phyloP scores from a whole-genome alignment of 2,329 filamentous ascomycete genomes.

The Lasiodiplodia sp. region DNA sequence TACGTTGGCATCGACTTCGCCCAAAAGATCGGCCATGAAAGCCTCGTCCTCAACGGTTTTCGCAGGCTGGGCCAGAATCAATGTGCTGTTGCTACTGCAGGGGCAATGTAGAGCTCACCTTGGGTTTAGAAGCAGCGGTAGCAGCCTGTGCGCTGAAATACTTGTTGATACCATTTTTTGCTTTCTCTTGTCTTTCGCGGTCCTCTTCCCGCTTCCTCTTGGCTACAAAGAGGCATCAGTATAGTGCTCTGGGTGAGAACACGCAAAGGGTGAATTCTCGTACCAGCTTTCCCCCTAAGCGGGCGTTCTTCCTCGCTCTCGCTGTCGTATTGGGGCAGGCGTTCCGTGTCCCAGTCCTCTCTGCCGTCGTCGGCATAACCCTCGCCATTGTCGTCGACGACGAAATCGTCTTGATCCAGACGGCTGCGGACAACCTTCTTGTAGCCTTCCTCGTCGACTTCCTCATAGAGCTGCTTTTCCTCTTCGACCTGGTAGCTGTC shows the following conservation, averaged over 20 bases:
- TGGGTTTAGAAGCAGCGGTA: conserved; percentile 73
- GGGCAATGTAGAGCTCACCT: conserved; percentile 61
- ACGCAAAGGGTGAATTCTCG: background rate
- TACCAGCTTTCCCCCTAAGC: conserved; percentile 65
- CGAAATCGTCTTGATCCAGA: conserved; percentile 94
- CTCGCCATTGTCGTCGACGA: conserved; percentile 97
- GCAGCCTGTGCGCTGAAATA: conserved; percentile 85
- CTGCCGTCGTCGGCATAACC: conserved; percentile 96
- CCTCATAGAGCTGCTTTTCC: conserved; percentile 86
- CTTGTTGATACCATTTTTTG: conserved; percentile 90
- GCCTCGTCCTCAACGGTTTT: conserved; percentile 88
- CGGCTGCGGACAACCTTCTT: conserved; percentile 92
- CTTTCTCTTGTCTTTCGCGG: conserved; percentile 81
- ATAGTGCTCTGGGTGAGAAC: background rate
- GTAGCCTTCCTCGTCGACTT: conserved; percentile 92
- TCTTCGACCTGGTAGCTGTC: conserved; percentile 87
- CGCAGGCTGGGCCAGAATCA: conserved; percentile 56
- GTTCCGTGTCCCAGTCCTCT: conserved; percentile 71
- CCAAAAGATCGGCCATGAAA: conserved; percentile 84
- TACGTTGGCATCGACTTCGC: conserved; percentile 83
- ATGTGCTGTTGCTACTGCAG: background rate
- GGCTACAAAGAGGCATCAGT: conserved; percentile 55
- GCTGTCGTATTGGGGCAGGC: conserved; percentile 65
- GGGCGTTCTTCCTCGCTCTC: conserved; percentile 77
- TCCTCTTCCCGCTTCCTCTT: conserved; percentile 92